Percentiles rank a stretch among this genome's conserved stretches.
Evolutionary conservation across 2,329 filamentous ascomycete genomes (phyloP).

Genomic region (Atkinsonella hypoxylon): DNA sequence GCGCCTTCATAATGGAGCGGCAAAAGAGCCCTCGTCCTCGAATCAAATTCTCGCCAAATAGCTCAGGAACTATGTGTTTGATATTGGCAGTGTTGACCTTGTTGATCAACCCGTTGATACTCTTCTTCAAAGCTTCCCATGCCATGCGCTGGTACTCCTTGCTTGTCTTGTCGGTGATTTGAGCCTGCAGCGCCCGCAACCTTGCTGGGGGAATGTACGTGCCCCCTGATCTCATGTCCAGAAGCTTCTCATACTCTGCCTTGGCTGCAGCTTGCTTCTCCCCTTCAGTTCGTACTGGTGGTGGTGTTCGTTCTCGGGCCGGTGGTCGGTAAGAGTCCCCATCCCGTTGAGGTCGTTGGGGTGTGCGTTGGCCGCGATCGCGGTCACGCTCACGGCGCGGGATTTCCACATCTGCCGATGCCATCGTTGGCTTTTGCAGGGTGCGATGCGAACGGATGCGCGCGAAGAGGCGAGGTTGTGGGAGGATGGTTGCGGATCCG

Average conservation of each 20-base stretch:
- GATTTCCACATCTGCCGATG: constrained; percentile 31
- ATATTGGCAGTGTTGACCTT: constrained; percentile 98
- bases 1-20: constrained; percentile 95
- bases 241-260: constrained; percentile 84
- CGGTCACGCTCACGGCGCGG: constrained; percentile 26
- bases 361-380: constrained; percentile 13
- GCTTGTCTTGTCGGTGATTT: constrained; percentile 91
- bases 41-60: constrained; percentile 89
- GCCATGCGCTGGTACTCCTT: constrained; percentile 99
- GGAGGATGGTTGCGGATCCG: not conserved
- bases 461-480: not conserved
- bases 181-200: constrained; percentile 81
- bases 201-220: constrained; percentile 93
- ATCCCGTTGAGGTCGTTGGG: constrained; percentile 23
- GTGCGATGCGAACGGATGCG: not conserved
- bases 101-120: constrained; percentile 97
- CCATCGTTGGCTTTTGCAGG: constrained; percentile 21
- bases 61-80: constrained; percentile 90
- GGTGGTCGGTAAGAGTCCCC: constrained; percentile 39
- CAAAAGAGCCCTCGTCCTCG: constrained; percentile 88
- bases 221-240: constrained; percentile 87
- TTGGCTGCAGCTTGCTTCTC: constrained; percentile 82
- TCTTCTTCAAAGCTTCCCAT: constrained; percentile 98
- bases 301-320: constrained; percentile 20
- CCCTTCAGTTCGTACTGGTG: constrained; percentile 50